Evolutionary conservation across 2,329 filamentous ascomycete genomes (phyloP).

Genomic region (Pseudogymnoascus sp.): DNA sequence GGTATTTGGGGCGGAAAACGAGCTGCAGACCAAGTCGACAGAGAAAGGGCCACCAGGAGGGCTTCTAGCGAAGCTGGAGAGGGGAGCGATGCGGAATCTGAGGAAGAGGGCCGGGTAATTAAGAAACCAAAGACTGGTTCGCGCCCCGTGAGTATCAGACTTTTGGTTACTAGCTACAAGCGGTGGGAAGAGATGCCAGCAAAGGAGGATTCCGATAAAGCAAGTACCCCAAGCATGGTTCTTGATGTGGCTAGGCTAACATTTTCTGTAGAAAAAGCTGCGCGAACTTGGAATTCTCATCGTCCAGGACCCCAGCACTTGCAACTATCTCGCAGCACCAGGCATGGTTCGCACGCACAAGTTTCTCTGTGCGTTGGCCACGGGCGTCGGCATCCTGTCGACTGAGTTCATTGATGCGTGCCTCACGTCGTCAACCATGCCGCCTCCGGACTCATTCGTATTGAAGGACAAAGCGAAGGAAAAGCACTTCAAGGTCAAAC

Average conservation of each 20-base stretch:
- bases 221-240: constrained; percentile 37
- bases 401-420: constrained; percentile 73
- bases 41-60: constrained; percentile 32
- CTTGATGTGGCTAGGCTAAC: constrained; percentile 11
- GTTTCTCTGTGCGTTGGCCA: constrained; percentile 81
- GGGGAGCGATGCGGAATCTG: constrained; percentile 41
- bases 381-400: constrained; percentile 69
- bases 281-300: constrained; percentile 77
- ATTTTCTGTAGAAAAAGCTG: constrained; percentile 58
- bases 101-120: constrained; percentile 43
- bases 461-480: constrained; percentile 70
- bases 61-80: constrained; percentile 34
- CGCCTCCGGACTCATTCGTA: constrained; percentile 56
- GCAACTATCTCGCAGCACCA: constrained; percentile 83
- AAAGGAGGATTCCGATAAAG: constrained; percentile 74
- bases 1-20: constrained; percentile 56
- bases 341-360: constrained; percentile 85
- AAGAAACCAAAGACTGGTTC: constrained; percentile 58
- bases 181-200: constrained; percentile 68
- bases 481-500: constrained; percentile 59
- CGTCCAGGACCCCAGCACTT: constrained; percentile 65
- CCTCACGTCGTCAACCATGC: constrained; percentile 56
- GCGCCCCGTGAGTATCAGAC: constrained; percentile 61
- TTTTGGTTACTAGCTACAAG: constrained; percentile 78
- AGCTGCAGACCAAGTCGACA: constrained; percentile 52